Base-by-base conservation (phyloP, 352 stramenopile genomes). In the Phytophthora palmivora region DNA sequence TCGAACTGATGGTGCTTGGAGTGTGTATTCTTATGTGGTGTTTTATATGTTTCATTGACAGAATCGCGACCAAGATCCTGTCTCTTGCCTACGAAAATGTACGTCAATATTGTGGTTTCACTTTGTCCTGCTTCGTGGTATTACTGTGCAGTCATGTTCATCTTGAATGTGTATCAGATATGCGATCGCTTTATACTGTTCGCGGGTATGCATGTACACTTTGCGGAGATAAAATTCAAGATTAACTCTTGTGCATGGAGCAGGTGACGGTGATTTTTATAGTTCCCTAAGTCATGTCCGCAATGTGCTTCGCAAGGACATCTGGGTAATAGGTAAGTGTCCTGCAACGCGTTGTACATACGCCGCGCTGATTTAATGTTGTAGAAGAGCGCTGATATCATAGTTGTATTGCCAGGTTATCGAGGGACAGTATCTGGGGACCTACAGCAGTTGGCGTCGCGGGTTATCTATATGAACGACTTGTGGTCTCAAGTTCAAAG, bases 221-320 rank as follows among this genome's bases (percentile, higher is more conserved):
- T 7, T 34, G n/a, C 15, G 14, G 11, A 12, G 30, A n/a, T n/a
- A n/a, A 14, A 60, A 16, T 42, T 51, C 32, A 36, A 10, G 18
- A 47, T 0, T 53, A n/a, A n/a, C n/a, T 8, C 47, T 14, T 65
- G 26, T 54, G 15, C 11, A 9, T 7, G 11, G 41, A 48, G 46
- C 48, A 95, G 87, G 87, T 33, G 87, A 95, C 49, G 87, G 87
- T 2, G 87, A 95, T 61, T 95, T 94, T 47, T 95, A 95, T 62
- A 88, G 91, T 52, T 92, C 87, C 5, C 68, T 95, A 9, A 91
- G 88, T 58, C 74, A 86, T 22, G 84, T 91, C 24, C 83, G 87
- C 49, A 95, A 95, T 33, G 79, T 94, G 7, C 59, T 90, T 1
- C 84, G 82, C 52, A 95, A 95, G 55, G 87, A 95, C 58, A 67